phyloP scores from a whole-genome alignment of 352 stramenopile genomes.

The Thraustochytrium striatum region DNA sequence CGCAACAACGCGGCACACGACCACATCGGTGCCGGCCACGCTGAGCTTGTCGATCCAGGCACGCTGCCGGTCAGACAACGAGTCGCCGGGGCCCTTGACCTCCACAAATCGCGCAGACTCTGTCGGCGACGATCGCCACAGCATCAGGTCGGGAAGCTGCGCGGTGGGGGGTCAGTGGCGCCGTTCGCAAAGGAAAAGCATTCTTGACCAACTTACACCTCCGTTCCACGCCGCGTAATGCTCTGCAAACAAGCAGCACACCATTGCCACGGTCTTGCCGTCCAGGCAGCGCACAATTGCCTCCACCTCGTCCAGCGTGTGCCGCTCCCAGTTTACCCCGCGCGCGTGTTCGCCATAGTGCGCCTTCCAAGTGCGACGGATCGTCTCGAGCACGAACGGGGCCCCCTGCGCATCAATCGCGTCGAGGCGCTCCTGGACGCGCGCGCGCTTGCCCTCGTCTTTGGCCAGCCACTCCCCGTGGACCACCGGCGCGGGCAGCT shows the following conservation, averaged over 20 bases:
- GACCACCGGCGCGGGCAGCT: background rate
- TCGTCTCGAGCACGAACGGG: background rate
- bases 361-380: background rate
- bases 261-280: background rate
- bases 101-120: constrained; percentile 2
- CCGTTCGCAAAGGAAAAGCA: too few relatives aligned
- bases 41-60: constrained; percentile 43
- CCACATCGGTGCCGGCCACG: background rate
- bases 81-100: constrained; percentile 34
- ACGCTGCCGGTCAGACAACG: constrained; percentile 3
- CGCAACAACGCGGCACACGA: constrained; percentile 3
- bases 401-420: background rate
- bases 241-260: constrained; percentile 29
- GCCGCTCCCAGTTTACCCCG: constrained; percentile 8
- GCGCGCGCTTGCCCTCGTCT: background rate
- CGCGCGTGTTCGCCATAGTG: background rate
- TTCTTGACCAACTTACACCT: background rate
- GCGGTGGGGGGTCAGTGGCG: too few relatives aligned
- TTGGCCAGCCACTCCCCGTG: constrained; percentile 4
- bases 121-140: background rate
- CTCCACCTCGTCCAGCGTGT: background rate
- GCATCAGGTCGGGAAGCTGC: constrained; percentile 36
- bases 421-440: background rate
- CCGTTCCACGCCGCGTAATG: constrained; percentile 36
- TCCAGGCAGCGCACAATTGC: background rate